Evolutionary conservation across 148 eudicot species (phyloP).

Genomic region (Simmondsia chinensis): DNA sequence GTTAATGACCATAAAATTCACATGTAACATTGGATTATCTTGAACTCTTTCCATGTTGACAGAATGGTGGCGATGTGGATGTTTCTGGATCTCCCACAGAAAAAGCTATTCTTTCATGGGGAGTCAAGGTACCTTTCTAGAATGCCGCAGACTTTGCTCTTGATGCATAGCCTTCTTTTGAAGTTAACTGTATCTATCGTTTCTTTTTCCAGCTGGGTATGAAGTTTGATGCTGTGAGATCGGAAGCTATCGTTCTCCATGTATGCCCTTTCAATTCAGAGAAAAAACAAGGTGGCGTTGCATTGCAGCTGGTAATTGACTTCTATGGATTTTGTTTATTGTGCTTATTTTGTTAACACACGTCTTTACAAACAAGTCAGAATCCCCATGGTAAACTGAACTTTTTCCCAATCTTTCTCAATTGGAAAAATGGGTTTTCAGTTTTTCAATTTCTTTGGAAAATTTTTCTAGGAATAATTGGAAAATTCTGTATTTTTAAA

Average conservation of each 20-base stretch:
- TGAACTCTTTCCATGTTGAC: slow-evolving; percentile 6
- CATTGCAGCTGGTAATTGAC: slow-evolving; percentile 54
- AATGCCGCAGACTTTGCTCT: neutral
- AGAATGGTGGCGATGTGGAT: slow-evolving; percentile 56
- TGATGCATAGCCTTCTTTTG: neutral
- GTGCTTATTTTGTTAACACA: too few species aligned
- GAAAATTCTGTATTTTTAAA: too few species aligned
- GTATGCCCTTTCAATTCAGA: slow-evolving; percentile 86
- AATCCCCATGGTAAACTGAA: too few species aligned
- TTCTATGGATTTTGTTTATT: neutral
- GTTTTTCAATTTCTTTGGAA: too few species aligned
- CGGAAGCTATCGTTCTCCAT: slow-evolving; percentile 57
- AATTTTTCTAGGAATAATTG: too few species aligned
- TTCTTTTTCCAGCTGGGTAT: slow-evolving; percentile 56
- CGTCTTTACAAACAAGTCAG: too few species aligned
- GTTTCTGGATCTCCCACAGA: slow-evolving; percentile 95
- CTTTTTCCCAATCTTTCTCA: too few species aligned
- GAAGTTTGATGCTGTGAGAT: slow-evolving; percentile 66
- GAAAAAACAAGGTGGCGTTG: slow-evolving; percentile 91
- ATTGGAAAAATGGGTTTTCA: too few species aligned
- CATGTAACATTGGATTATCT: neutral
- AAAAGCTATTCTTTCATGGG: slow-evolving; percentile 85
- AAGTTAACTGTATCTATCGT: neutral
- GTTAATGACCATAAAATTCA: too few species aligned
- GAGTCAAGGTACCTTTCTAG: slow-evolving; percentile 56